Base-by-base conservation (phyloP, 1,284 basidiomycete species). In the Wallemia mellicola region DNA sequence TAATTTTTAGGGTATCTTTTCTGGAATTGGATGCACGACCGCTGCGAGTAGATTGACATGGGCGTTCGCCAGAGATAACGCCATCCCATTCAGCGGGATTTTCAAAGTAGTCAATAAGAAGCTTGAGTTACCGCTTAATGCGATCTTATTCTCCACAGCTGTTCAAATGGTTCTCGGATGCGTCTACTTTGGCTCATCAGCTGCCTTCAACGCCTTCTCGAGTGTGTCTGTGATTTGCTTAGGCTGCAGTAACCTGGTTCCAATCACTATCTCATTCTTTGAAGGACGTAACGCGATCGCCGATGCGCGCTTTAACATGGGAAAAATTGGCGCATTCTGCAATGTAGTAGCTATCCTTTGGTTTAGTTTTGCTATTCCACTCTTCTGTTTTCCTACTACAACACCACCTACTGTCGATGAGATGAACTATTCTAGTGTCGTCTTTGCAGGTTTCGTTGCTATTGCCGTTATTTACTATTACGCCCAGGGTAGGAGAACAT, bases 371-470 rank as follows among this genome's bases (percentile, higher is more conserved):
- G 69, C 71, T 55, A 71, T 71, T 33, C 65, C 72, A 58, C 65
- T 73, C 27, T 73, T 73, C 66, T 71, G 69, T 61, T 71, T 72
- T 69, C 72, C 73, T 1, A 72, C 69, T 1, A 69, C 70, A 3
- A 67, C 71, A 26, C 67, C 68, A 11, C 66, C 72, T 27, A 69
- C 68, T 5, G 61, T 70, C 0, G 59, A 61, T 11, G 70, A 67
- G 14, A 74, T 74, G 71, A 74, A 69, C 61, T 67, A 70, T 61
- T 68, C 69, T 17, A 66, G 64, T 5, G 69, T 69, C 19, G 69
- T 71, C 11, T 68, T 71, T 59, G 67, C 64, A 1, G 69, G 67
- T 7, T 71, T 72, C 60, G 65, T 67, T 22, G 58, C 64, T 24
- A 67, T 72, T 32, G 68, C 68, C 1, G 65, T 64, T 0, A 26